phyloP scores from a whole-genome alignment of 2,329 filamentous ascomycete genomes.

The Microdochium nivale region DNA sequence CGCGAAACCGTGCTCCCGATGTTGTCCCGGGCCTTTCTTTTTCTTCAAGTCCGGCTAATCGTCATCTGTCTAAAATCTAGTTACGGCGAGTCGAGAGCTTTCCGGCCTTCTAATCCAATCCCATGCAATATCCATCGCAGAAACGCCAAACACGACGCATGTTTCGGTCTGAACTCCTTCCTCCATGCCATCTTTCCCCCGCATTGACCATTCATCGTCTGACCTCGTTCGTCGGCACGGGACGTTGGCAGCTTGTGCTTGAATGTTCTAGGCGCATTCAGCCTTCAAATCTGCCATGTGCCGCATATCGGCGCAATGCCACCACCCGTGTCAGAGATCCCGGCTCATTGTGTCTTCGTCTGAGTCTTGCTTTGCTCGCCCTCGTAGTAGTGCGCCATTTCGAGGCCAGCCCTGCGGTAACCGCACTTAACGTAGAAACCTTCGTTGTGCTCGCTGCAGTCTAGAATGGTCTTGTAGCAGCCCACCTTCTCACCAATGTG shows the following conservation, averaged over 20 bases:
- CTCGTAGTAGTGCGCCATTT: conserved; percentile 96
- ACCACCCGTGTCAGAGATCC: background rate
- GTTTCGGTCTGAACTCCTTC: background rate
- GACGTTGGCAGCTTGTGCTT: too few relatives aligned
- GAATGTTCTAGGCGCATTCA: too few relatives aligned
- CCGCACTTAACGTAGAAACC: conserved; percentile 98
- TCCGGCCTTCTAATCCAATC: background rate
- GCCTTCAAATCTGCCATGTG: too few relatives aligned
- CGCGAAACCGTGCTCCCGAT: too few relatives aligned
- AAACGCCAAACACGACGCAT: background rate
- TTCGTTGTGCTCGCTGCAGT: conserved; percentile 93
- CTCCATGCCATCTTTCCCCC: too few relatives aligned
- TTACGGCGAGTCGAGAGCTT: background rate
- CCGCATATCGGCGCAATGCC: background rate
- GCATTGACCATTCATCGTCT: too few relatives aligned
- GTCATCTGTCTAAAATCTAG: background rate
- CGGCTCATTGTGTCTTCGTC: conserved; percentile 1
- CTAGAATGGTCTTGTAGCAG: conserved; percentile 95
- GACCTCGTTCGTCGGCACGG: too few relatives aligned
- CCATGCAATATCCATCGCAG: background rate
- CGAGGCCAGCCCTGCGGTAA: conserved; percentile 80
- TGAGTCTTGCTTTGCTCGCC: conserved; percentile 36
- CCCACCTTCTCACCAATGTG: conserved; percentile 79
- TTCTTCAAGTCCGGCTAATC: background rate
- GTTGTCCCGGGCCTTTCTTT: background rate